Conservation (phyloP, 371 early-diverging fungal species). For the Mucor plumbeus region DNA sequence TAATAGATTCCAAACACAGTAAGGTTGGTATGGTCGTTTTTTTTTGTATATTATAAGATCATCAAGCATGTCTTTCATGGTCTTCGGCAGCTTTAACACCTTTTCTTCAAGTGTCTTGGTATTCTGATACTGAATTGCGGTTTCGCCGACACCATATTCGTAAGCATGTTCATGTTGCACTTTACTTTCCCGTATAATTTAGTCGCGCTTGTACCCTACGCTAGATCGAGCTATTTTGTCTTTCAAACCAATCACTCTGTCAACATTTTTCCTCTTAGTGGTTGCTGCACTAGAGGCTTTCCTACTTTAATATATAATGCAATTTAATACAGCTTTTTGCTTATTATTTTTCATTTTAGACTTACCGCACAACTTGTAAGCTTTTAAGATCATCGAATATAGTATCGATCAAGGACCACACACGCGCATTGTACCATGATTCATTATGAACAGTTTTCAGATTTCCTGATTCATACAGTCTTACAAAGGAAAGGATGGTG, state of each 20-base stretch:
- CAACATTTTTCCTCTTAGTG: conserved; percentile 17
- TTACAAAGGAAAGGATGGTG: conserved; percentile 19
- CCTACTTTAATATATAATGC: conserved; percentile 12
- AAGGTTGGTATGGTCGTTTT: conserved; percentile 14
- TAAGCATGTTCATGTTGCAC: conserved; percentile 14
- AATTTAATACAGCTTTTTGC: conserved; percentile 7
- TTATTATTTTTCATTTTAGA: conserved; percentile 9
- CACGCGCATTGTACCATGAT: conserved; percentile 21
- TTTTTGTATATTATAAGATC: conserved; percentile 10
- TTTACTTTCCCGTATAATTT: conserved; percentile 23
- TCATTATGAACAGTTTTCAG: conserved; percentile 19
- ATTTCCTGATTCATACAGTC: conserved; percentile 21
- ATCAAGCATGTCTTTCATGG: conserved; percentile 24
- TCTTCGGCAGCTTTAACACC: conserved; percentile 22
- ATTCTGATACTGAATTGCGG: conserved; percentile 15
- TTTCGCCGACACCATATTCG: conserved; percentile 19
- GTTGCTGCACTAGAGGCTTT: conserved; percentile 14
- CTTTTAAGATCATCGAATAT: conserved; percentile 16
- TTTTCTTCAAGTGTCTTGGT: conserved; percentile 24
- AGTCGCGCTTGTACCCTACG: too few species aligned
- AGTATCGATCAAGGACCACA: conserved; percentile 22
- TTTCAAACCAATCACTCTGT: conserved; percentile 20
- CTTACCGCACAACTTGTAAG: conserved; percentile 15
- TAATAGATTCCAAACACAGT: conserved; percentile 11
- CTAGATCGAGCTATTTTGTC: conserved; percentile 12